Base-by-base conservation (phyloP, 148 eudicot species). In the Camellia japonica region DNA sequence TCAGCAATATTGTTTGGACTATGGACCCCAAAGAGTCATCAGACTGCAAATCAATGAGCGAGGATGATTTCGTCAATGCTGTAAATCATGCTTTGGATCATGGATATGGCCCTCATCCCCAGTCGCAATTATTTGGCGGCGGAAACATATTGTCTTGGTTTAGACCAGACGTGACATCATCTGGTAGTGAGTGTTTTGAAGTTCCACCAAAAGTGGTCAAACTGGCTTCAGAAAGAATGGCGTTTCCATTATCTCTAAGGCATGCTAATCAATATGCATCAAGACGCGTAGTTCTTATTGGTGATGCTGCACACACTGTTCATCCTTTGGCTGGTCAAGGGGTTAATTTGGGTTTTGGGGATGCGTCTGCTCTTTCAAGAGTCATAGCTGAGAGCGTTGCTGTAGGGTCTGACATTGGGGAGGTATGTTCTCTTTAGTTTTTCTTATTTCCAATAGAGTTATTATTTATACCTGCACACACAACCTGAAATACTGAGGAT, bases 321-420 rank as follows among this genome's bases (percentile, higher is more conserved):
- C 99, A 97, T 88, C 99, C 98, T 80, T 89, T 97, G 80, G 98
- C 98, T 52, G 99, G 99, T 79, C 99, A 97, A 86, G 99, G 99
- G 76, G 99, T 97, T 42, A 97, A 97, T 82, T 83, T 97, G 89
- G 99, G 98, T 10, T 97, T 94, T 83, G 96, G 94, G 66, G 99
- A 97, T 82, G 98, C 94, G 15, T 87, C 88, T 43, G 74, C 92
- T 73, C 96, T 97, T 73, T 90, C 98, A 49, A 90, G 84, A 85
- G 91, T 94, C 42, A 82, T 97, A 80, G 85, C 94, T 71, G 93
- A 97, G 85, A 93, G 97, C 47, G 85, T 92, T 82, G 97, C 97
- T 41, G 90, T 93, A 38, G 99, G 99, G 64, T 83, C 88, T 80
- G 98, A 97, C 86, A 88, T 94, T 54, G 99, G 99, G n/a, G 96